A percentile compares a stretch with the other conserved stretches of the same genome.
phyloP scores from a whole-genome alignment of 2,329 filamentous ascomycete genomes.

The Xylaria digitata region DNA sequence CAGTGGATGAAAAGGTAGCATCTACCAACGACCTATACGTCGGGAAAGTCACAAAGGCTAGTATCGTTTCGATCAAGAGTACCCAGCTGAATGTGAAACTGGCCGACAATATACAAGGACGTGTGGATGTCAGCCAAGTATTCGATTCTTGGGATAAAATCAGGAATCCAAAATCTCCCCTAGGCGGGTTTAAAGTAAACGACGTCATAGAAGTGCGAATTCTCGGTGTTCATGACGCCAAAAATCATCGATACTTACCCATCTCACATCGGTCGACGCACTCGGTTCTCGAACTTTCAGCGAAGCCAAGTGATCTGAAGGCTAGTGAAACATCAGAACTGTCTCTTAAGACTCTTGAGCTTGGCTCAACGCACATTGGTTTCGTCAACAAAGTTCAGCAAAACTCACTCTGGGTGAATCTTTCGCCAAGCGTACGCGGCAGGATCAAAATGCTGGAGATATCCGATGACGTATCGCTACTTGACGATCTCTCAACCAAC shows the following conservation, averaged over 20 bases:
- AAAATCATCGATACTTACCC: slow-evolving; percentile 90
- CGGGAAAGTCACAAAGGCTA: slow-evolving; percentile 80
- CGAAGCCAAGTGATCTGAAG: slow-evolving; percentile 76
- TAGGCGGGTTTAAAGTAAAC: slow-evolving; percentile 78
- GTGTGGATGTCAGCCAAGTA: slow-evolving; percentile 89
- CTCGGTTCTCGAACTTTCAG: slow-evolving; percentile 86
- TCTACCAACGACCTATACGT: slow-evolving; percentile 78
- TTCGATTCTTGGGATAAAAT: slow-evolving; percentile 93
- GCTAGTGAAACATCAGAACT: slow-evolving; percentile 61
- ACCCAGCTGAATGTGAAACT: slow-evolving; percentile 94
- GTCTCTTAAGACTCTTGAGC: slow-evolving; percentile 76
- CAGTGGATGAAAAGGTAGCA: slow-evolving; percentile 71
- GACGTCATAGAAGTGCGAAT: slow-evolving; percentile 80
- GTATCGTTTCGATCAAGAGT: slow-evolving; percentile 84
- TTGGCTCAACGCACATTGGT: slow-evolving; percentile 78
- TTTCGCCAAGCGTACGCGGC: slow-evolving; percentile 88
- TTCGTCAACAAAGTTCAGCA: slow-evolving; percentile 91
- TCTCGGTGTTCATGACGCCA: slow-evolving; percentile 88
- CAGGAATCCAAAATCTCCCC: slow-evolving; percentile 80
- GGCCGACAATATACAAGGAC: slow-evolving; percentile 88
- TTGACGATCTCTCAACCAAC: slow-evolving; percentile 79
- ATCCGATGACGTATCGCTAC: slow-evolving; percentile 83
- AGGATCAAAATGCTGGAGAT: slow-evolving; percentile 85
- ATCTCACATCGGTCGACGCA: slow-evolving; percentile 87
- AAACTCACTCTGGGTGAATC: slow-evolving; percentile 87